Evolutionary conservation across 2,329 filamentous ascomycete species (phyloP), one percentile per base, ranked within the genome.

Genomic region (Colletotrichum somersetense): DNA sequence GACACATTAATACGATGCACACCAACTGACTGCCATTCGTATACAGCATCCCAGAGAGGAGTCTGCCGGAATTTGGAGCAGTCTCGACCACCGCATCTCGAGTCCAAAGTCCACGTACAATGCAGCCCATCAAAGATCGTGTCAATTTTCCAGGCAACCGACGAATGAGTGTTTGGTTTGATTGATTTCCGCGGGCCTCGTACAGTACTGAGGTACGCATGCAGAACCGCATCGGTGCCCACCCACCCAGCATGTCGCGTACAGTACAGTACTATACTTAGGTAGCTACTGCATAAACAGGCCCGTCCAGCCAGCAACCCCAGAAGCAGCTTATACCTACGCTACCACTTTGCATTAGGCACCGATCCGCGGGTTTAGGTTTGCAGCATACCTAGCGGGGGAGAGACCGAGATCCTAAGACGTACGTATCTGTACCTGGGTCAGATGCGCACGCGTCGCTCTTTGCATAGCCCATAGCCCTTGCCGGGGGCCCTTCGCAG

Each of bases 81-180:
- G 64, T 67, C 64, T 53, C 56, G 56, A 67, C 38, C 56, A 42
- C 53, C 30, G 30, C 30, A 30, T 30, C 30, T 30, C 30, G 30
- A 52, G 7, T n/a, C 23, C 33, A 63, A 35, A 14, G 33, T 6
- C 35, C n/a, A 20, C 12, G 20, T 53, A 57, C 33, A 42, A 33
- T 59, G 23, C 23, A 23, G 23, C 26, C 5, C 23, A 33, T 46
- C 40, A 16, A 46, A 1, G 40, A 44, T 59, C 20, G 40, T 23
- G 35, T 6, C 5, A 20, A 23, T 38, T 40, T 35, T 33, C 8
- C 35, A 40, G 35, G 16, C 5, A 58, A 42, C 18, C 2, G 16
- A 10, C n/a, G 35, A 26, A 40, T 40, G 3, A 7, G 6, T 18
- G 6, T 18, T 23, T 23, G 5, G 14, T 7, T 42, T 11, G 14